A percentile compares a stretch with the other conserved stretches of the same genome.
These are phyloP conservation scores for Crepidotus sp. DNA, from an alignment of 1,284 basidiomycete species.

Conservation along the genomic window DNA sequence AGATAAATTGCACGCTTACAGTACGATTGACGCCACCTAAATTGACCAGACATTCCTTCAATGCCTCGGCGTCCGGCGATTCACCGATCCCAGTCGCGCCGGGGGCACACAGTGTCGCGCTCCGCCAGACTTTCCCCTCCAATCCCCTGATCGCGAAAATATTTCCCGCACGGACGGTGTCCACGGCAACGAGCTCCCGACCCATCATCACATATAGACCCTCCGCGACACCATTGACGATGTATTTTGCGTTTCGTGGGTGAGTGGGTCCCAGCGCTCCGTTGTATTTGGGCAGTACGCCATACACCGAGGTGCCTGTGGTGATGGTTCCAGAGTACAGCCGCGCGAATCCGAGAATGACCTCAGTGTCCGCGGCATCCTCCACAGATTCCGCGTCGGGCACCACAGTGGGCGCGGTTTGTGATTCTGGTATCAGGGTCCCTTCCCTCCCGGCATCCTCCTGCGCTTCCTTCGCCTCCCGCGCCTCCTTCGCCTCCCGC, in stretches of 20 bases:
- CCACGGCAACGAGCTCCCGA: slow-evolving; percentile 78
- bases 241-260: slow-evolving; percentile 61
- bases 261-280: slow-evolving; percentile 57
- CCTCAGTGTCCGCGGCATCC: slow-evolving; percentile 39
- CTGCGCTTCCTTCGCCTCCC: slow-evolving; percentile 13
- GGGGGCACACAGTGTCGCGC: slow-evolving; percentile 82
- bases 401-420: slow-evolving; percentile 19
- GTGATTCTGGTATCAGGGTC: slow-evolving; percentile 18
- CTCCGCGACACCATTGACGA: slow-evolving; percentile 58
- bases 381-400: slow-evolving; percentile 15
- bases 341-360: slow-evolving; percentile 85
- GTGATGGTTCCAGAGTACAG: slow-evolving; percentile 85
- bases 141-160: slow-evolving; percentile 91
- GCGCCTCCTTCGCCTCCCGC: slow-evolving; percentile 50
- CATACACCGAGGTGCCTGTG: slow-evolving; percentile 59
- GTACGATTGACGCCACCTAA: slow-evolving; percentile 69
- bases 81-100: slow-evolving; percentile 34
- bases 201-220: slow-evolving; percentile 99
- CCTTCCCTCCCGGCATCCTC: slow-evolving; percentile 19
- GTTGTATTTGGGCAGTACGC: slow-evolving; percentile 87
- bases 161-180: slow-evolving; percentile 87
- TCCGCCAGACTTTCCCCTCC: slow-evolving; percentile 85
- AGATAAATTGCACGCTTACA: slow-evolving; percentile 34
- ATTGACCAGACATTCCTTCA: slow-evolving; percentile 64
- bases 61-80: slow-evolving; percentile 28